Conservation (phyloP, 2,329 filamentous ascomycete species). For the Curvularia eragrostidis region DNA sequence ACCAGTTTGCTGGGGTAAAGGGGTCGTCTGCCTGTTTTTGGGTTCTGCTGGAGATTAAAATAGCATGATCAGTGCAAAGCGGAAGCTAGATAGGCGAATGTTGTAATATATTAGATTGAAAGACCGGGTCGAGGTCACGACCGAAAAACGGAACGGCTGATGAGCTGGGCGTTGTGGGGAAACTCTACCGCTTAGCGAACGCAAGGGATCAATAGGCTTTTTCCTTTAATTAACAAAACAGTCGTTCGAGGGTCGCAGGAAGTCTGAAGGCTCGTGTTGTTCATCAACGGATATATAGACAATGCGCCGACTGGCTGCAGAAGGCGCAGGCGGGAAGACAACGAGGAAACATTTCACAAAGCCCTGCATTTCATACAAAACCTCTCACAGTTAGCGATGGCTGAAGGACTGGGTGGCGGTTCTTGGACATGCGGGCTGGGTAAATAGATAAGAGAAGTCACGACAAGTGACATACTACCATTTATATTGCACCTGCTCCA, state of each 20-base stretch:
- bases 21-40: slow-evolving; percentile 34
- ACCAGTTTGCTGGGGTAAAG: slow-evolving; percentile 15
- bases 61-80: slow-evolving; percentile 26
- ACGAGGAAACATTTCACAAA: not conserved
- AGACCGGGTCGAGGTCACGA: slow-evolving; percentile 40
- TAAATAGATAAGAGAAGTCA: slow-evolving; percentile 17
- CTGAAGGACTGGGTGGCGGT: slow-evolving; percentile 5
- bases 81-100: slow-evolving; percentile 20
- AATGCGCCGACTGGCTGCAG: slow-evolving; percentile 1
- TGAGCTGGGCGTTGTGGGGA: slow-evolving; percentile 26
- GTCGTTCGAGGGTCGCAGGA: slow-evolving; percentile 11
- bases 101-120: slow-evolving; percentile 45
- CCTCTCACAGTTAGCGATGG: not conserved
- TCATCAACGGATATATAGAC: slow-evolving; percentile 38
- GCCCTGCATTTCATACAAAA: not conserved
- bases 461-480: slow-evolving; percentile 1
- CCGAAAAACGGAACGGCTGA: slow-evolving; percentile 33
- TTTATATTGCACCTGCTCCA: not conserved
- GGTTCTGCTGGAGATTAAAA: slow-evolving; percentile 21
- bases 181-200: slow-evolving; percentile 34
- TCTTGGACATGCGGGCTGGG: slow-evolving; percentile 14
- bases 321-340: slow-evolving; percentile 3
- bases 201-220: slow-evolving; percentile 29
- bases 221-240: slow-evolving; percentile 17
- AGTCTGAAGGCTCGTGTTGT: slow-evolving; percentile 31